Conservation (phyloP, 2,329 filamentous ascomycete species). For the Colletotrichum incanum region DNA sequence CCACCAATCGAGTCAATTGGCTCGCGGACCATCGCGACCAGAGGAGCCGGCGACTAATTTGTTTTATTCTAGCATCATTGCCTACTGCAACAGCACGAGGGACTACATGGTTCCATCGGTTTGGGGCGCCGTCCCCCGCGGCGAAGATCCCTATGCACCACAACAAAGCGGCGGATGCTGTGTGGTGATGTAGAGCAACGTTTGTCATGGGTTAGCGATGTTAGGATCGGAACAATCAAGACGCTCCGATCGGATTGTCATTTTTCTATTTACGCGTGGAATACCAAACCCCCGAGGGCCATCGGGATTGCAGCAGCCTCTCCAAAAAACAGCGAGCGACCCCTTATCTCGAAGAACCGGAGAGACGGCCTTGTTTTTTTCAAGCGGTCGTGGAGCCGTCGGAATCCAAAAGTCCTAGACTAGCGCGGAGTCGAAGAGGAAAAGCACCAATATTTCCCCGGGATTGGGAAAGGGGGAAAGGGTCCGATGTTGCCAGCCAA, state of each 20-base stretch:
- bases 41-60: slow-evolving; percentile 24
- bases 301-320: slow-evolving; percentile 31
- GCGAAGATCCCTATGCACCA: slow-evolving; percentile 98
- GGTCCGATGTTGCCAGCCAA: slow-evolving; percentile 20
- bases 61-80: slow-evolving; percentile 81
- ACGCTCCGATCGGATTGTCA: slow-evolving; percentile 32
- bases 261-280: slow-evolving; percentile 39
- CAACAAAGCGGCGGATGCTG: slow-evolving; percentile 96
- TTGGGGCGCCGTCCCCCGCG: slow-evolving; percentile 95
- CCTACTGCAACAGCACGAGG: slow-evolving; percentile 97
- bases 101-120: slow-evolving; percentile 99
- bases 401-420: slow-evolving; percentile 39
- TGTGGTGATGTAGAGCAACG: slow-evolving; percentile 83
- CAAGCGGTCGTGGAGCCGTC: slow-evolving; percentile 30
- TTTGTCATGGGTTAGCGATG: slow-evolving; percentile 27
- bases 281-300: slow-evolving; percentile 37
- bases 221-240: slow-evolving; percentile 19
- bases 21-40: background rate
- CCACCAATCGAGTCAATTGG: slow-evolving; percentile 9
- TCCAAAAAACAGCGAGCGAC: slow-evolving; percentile 35
- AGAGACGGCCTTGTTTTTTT: slow-evolving; percentile 16
- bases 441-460: slow-evolving; percentile 26
- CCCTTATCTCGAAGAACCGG: slow-evolving; percentile 14
- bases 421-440: slow-evolving; percentile 38
- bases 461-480: slow-evolving; percentile 23